Conservation (phyloP, 78 protist species). For the Cavenderia fasciculata region DNA sequence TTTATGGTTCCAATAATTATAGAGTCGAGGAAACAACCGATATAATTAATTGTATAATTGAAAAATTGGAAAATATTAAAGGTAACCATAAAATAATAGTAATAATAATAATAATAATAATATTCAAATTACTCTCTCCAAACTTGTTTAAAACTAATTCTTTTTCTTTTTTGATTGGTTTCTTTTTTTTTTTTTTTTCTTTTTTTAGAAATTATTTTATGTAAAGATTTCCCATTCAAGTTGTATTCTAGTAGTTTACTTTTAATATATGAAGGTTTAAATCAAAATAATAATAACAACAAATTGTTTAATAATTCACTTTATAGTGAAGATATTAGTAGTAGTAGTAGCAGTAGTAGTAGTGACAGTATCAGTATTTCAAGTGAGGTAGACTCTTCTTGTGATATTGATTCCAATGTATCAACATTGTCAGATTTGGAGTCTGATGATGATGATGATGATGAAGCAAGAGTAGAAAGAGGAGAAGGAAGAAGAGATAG, state of each 20-base stretch:
- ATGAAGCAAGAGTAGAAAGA: no score
- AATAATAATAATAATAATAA: no score
- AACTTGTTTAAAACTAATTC: no score
- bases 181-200: background rate
- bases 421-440: background rate
- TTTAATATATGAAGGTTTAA: constrained; percentile 42
- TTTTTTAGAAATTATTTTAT: background rate
- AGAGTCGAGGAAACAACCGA: background rate
- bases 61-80: constrained; percentile 19
- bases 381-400: constrained; percentile 7
- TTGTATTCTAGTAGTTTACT: constrained; percentile 61
- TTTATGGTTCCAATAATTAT: background rate
- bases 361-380: background rate
- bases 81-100: no score
- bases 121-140: no score
- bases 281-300: background rate
- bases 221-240: constrained; percentile 38
- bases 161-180: no score
- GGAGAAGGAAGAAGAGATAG: no score
- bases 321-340: constrained; percentile 18
- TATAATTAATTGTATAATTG: constrained; percentile 22
- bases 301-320: constrained; percentile 4
- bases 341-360: background rate
- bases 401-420: background rate
- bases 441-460: constrained; percentile 18